Evolutionary conservation across 2,329 filamentous ascomycete genomes (phyloP), one percentile per base, ranked within the genome.

Genomic region (Bipolaris sorokiniana): DNA sequence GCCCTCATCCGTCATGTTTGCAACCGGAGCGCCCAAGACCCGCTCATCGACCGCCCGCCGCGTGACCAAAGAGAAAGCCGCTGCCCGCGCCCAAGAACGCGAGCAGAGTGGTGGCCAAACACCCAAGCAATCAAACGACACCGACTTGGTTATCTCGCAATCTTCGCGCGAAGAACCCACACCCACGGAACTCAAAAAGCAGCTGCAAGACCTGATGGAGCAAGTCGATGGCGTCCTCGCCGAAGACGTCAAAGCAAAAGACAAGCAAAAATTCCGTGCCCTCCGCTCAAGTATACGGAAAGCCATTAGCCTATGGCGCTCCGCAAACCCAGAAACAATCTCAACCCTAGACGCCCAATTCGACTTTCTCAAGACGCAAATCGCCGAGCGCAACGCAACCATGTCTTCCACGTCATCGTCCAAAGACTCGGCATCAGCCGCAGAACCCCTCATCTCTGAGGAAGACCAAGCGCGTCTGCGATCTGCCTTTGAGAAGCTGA

Each of bases 1-100:
- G 18, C 84, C 90, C 34, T 91, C 97, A 37, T 87, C 89, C 67
- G 95, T 99, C 54, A 84, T 99, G 77, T 93, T 85, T 70, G 94
- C 91, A 33, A 97, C 93, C 1, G 95, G 95, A 56, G 83, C 85
- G 23, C 84, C 86, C 47, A 95, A 92, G 78, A 59, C 57, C 13
- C 70, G 71, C 48, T 69, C 70, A 48, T 62, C 68, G 3, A 64
- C 58, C 48, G 71, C 68, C 20, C 72, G 72, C 60, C 64, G 64
- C 15, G 54, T 72, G 51, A 66, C 66, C 55, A 70, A 69, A 53
- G 69, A 70, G 47, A 70, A 70, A 26, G 67, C 63, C 34, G 65
- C 71, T n/a, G 67, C 60, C 10, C 72, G 70, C 42, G 71, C 67
- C 38, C 62, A 68, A 56, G 64, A 62, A 46, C 68, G 67, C 33